Percentiles rank a stretch among this genome's conserved stretches.
These are phyloP conservation scores for Cystobasidiaceae sp. DNA, from an alignment of 1,284 basidiomycete species.

Conservation along the genomic window DNA sequence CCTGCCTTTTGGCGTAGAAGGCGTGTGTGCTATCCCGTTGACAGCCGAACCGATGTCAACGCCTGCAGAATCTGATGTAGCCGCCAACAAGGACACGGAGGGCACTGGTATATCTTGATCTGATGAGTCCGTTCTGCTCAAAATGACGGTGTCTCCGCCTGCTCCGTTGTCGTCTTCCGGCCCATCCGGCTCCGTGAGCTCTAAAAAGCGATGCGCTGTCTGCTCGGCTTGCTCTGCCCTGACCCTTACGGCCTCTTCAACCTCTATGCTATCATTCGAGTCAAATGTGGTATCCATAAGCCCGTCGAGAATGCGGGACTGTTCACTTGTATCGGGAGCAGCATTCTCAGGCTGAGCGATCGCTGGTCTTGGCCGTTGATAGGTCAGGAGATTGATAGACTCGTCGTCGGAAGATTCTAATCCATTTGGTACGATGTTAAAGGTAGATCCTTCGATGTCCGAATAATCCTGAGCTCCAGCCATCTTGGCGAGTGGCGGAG, in stretches of 20 bases:
- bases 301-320: slow-evolving; percentile 8
- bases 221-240: slow-evolving; percentile 32
- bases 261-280: not conserved
- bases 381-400: slow-evolving; percentile 1
- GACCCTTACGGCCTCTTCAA: slow-evolving; percentile 27
- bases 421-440: not conserved
- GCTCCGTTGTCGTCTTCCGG: not conserved
- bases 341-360: not conserved
- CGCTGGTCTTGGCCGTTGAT: not conserved
- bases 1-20: not conserved
- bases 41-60: not conserved
- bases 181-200: slow-evolving; percentile 25
- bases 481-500: too few relatives aligned
- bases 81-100: too few relatives aligned
- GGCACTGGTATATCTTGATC: slow-evolving; percentile 1
- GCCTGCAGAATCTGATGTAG: not conserved
- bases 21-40: not conserved
- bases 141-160: not conserved
- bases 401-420: slow-evolving; percentile 21
- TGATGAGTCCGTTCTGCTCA: not conserved
- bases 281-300: slow-evolving; percentile 20
- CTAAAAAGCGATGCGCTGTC: slow-evolving; percentile 31
- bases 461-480: slow-evolving; percentile 1
- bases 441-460: slow-evolving; percentile 19
- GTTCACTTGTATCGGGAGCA: slow-evolving; percentile 3